phyloP scores from a whole-genome alignment of 768 basidiomycete genomes.

The Auriculariales sp. region DNA sequence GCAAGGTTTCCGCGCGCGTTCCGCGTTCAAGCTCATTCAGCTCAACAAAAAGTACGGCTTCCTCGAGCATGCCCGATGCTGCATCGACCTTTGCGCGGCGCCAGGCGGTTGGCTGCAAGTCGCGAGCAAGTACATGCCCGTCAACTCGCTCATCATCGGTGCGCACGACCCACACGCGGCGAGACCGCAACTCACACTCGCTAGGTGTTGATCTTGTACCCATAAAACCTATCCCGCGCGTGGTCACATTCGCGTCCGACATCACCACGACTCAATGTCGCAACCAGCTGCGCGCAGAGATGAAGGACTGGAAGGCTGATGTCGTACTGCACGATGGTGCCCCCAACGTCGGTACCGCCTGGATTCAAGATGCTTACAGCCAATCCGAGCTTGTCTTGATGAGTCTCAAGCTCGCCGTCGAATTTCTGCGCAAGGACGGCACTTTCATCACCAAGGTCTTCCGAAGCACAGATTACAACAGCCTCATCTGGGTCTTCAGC shows the following conservation, averaged over 20 bases:
- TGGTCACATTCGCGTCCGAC: conserved; percentile 83
- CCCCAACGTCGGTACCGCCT: conserved; percentile 97
- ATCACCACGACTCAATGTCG: conserved; percentile 91
- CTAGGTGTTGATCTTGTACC: conserved; percentile 89
- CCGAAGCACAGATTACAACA: conserved; percentile 96
- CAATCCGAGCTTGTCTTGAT: conserved; percentile 95
- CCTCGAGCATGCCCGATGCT: conserved; percentile 77
- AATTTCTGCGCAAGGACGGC: conserved; percentile 85
- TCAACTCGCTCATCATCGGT: conserved; percentile 85
- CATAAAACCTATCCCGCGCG: conserved; percentile 89
- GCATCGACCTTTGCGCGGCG: conserved; percentile 95
- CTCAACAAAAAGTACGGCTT: conserved; percentile 96
- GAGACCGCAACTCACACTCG: neutral
- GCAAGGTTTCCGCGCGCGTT: conserved; percentile 98
- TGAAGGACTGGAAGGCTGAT: conserved; percentile 99
- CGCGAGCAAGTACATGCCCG: conserved; percentile 93
- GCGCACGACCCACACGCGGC: conserved; percentile 14
- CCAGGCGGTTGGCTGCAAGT: conserved; percentile 99
- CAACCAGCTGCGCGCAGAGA: conserved; percentile 64
- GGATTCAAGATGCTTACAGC: conserved; percentile 96
- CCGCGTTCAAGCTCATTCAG: conserved; percentile 97
- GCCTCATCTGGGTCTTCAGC: conserved; percentile 95
- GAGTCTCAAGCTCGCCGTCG: conserved; percentile 88
- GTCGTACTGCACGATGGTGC: conserved; percentile 98
- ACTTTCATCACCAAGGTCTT: conserved; percentile 98